Evolutionary conservation across 148 eudicot genomes (phyloP).

Genomic region (Oxyria digyna): DNA sequence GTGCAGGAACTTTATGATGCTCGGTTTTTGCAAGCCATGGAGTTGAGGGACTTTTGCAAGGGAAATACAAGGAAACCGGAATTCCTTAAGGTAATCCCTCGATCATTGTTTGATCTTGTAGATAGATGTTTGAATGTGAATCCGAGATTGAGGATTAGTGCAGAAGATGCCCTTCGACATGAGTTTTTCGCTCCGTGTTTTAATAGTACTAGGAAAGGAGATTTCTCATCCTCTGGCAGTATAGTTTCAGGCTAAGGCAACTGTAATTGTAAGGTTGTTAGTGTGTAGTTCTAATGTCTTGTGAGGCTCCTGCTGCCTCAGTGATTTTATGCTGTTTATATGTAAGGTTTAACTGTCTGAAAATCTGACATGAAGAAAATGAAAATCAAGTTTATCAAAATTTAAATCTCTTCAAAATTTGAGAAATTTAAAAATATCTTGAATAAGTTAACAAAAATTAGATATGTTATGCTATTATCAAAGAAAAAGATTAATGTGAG

Average conservation of each 20-base stretch:
- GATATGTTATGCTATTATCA: too few relatives aligned
- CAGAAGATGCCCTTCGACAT: slow-evolving; percentile 77
- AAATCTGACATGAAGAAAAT: neutral
- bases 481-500: too few relatives aligned
- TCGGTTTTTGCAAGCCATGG: slow-evolving; percentile 17
- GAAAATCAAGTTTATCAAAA: neutral
- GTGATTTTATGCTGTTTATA: neutral
- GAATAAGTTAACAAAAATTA: too few relatives aligned
- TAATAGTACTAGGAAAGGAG: slow-evolving; percentile 21
- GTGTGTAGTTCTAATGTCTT: neutral
- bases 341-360: neutral
- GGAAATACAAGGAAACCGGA: slow-evolving; percentile 49
- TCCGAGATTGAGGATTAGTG: slow-evolving; percentile 74
- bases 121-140: slow-evolving; percentile 84
- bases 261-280: neutral
- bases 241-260: neutral
- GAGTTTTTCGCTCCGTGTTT: slow-evolving; percentile 60
- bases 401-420: neutral
- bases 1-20: slow-evolving; percentile 4
- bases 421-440: too few relatives aligned
- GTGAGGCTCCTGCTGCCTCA: neutral
- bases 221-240: neutral
- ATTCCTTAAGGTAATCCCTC: slow-evolving; percentile 46
- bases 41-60: slow-evolving; percentile 58
- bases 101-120: slow-evolving; percentile 65